Evolutionary conservation across 1,139 yeast genomes (phyloP), one percentile per base, ranked within the genome.

Genomic region (Kodamaea sp.): DNA sequence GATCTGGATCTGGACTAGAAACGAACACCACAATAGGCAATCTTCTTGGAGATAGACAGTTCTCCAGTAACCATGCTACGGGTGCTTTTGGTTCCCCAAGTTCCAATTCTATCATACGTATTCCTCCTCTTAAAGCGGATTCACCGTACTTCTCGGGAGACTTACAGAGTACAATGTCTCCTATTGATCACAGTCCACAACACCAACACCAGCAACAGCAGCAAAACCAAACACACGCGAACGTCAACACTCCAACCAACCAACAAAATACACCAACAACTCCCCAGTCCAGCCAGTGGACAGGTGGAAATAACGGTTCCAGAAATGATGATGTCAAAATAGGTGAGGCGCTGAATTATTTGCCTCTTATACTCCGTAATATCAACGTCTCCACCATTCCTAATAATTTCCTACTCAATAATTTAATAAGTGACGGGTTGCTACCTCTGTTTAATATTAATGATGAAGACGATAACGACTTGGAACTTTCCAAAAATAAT

Each of bases 311-410:
- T 18, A n/a, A n/a, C n/a, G n/a, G n/a, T n/a, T 15, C n/a, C n/a
- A 33, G 30, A 21, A 11, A 28, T 8, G 39, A 38, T 3, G 38
- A 38, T 22, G 11, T 33, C 10, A 42, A 38, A 13, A 45, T 51
- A 5, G 46, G 61, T 1, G 75, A 69, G 35, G 62, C 75, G 0
- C 62, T 73, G 1, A 81, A 79, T 45, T 78, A 80, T 51, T 55
- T 82, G 24, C 89, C 88, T 1, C 76, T 83, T 52, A 66, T 83
- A 13, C 53, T 83, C 25, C 59, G 89, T 37, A 77, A 80, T 29
- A 73, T 82, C 38, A 80, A 84, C 22, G 65, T 80, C 0, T 64
- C 71, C 24, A 73, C 83, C 0, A 76, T 83, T 10, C 89, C 90
- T 0, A 61, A 64, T 11, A 51, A 56, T 10, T 79, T 76, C 42